Base-by-base conservation (phyloP, 306 rosid species). In the Rosa chinensis region DNA sequence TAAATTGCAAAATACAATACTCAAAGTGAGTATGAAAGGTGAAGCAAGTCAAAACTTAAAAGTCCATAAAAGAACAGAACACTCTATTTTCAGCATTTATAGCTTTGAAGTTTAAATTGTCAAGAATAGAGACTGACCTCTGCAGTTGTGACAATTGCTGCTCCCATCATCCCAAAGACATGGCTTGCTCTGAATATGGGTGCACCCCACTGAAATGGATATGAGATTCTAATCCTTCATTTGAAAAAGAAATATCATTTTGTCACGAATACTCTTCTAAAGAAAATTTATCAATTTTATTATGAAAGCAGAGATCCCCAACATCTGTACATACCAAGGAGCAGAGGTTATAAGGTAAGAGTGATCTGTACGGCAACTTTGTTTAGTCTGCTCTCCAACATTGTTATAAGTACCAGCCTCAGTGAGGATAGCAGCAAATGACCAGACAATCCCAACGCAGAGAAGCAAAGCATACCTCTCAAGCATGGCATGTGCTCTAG, bases 131-230 rank as follows among this genome's bases (percentile, higher is more conserved):
- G 77, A 74, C 44, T 77, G 73, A 94, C 99, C 97, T 95, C 99
- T 1, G 96, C 96, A 55, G 97, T 87, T 21, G 97, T 70, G 74
- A 95, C 99, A 49, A 95, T 89, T 49, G 98, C 94, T 40, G 99
- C 97, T 12, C 99, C 99, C 88, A 92, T 90, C 98, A 95, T 92
- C 79, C 94, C 99, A 59, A 95, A 95, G 74, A 89, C 97, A 81
- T 92, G 97, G 86, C 97, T 88, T 5, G 99, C 99, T 78, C 85
- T 91, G 84, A 95, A 95, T 84, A 95, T 92, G 2, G 99, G 99
- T 63, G 92, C 87, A 78, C 98, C 99, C 97, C 97, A 95, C 85
- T 95, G 97, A 84, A 95, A 92, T 5, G 99, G 97, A 80, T 92
- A 92, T 28, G 99, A 97, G 80, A 84, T 28, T 80, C 75, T 89